phyloP scores from a whole-genome alignment of 2,329 filamentous ascomycete species.

The Torrubiella hemipterigena region DNA sequence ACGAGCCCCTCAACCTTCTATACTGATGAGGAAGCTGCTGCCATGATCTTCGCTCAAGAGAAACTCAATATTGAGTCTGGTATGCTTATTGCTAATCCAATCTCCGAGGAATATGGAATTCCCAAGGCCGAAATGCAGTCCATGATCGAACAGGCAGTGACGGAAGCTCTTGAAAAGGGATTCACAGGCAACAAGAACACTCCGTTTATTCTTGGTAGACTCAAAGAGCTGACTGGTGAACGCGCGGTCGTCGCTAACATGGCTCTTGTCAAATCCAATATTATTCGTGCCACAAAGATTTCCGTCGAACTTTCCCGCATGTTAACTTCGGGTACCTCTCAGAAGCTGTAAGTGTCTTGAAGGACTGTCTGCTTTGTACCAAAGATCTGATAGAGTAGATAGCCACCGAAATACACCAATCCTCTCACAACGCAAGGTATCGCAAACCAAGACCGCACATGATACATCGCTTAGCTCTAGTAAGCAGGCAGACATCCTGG shows the following conservation, averaged over 20 bases:
- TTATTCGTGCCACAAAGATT: slow-evolving; percentile 41
- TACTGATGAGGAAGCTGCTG: slow-evolving; percentile 71
- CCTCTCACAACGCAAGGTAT: background rate
- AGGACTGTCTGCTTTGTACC: too few relatives aligned
- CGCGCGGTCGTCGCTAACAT: slow-evolving; percentile 65
- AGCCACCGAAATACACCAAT: slow-evolving; percentile 9
- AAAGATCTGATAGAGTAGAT: slow-evolving; percentile 23
- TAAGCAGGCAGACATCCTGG: slow-evolving; percentile 58
- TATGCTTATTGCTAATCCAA: slow-evolving; percentile 79
- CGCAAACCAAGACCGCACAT: too few relatives aligned
- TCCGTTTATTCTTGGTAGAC: slow-evolving; percentile 67
- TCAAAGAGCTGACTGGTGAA: slow-evolving; percentile 65
- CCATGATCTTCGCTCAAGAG: slow-evolving; percentile 75
- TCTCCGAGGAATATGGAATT: slow-evolving; percentile 59
- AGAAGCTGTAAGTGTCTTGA: too few relatives aligned
- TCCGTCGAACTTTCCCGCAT: slow-evolving; percentile 39
- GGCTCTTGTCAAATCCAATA: slow-evolving; percentile 43
- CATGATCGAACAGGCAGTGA: slow-evolving; percentile 56
- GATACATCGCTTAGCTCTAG: too few relatives aligned
- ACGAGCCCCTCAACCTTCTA: slow-evolving; percentile 65
- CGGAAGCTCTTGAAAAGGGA: slow-evolving; percentile 51
- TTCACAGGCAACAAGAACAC: slow-evolving; percentile 68
- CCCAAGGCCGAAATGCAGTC: slow-evolving; percentile 57
- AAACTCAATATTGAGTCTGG: slow-evolving; percentile 63
- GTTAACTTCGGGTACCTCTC: too few relatives aligned